Base-by-base conservation (phyloP, 768 basidiomycete genomes). In the Gloeostereum incarnatum region DNA sequence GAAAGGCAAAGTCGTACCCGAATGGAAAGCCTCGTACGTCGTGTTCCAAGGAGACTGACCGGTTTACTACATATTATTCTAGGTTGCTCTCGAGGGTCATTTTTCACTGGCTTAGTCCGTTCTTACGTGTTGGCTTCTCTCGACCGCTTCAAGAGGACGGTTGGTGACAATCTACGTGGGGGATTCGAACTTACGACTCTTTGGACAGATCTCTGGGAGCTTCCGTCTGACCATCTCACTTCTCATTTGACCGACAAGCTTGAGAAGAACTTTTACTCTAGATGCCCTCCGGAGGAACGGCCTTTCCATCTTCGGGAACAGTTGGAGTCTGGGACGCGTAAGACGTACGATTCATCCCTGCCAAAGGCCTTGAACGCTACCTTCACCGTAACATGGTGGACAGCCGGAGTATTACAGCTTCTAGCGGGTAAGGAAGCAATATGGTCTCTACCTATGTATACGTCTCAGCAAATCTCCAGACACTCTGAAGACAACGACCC, bases 401-500 rank as follows among this genome's bases (percentile, higher is more conserved):
- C 45, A 2, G 53, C 54, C 6, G 59, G 60, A 3, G 25, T 56
- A n/a, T 45, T 63, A 23, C 57, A 59, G n/a, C 29, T 51, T 4
- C 50, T 54, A 9, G 55, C 56, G 53, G 40, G 36, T 37, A 4
- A 19, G n/a, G n/a, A n/a, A n/a, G n/a, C n/a, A n/a, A n/a, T n/a
- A n/a, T n/a, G n/a, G n/a, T n/a, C n/a, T n/a, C n/a, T n/a, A n/a
- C n/a, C n/a, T n/a, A n/a, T n/a, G n/a, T n/a, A n/a, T n/a, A n/a
- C n/a, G n/a, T n/a, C n/a, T n/a, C n/a, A n/a, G n/a, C n/a, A n/a
- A n/a, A n/a, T 39, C 9, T 11, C 33, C 39, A 69, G 71, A 68
- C 35, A 66, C 65, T 1, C 54, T 75, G 10, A 63, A 62, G 40
- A 69, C 68, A 5, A 63, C 62, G 3, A 59, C 70, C 4, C 68